Evolutionary conservation across 2,329 filamentous ascomycete genomes (phyloP), one percentile per base, ranked within the genome.

Genomic region (Biscogniauxia mediterranea): DNA sequence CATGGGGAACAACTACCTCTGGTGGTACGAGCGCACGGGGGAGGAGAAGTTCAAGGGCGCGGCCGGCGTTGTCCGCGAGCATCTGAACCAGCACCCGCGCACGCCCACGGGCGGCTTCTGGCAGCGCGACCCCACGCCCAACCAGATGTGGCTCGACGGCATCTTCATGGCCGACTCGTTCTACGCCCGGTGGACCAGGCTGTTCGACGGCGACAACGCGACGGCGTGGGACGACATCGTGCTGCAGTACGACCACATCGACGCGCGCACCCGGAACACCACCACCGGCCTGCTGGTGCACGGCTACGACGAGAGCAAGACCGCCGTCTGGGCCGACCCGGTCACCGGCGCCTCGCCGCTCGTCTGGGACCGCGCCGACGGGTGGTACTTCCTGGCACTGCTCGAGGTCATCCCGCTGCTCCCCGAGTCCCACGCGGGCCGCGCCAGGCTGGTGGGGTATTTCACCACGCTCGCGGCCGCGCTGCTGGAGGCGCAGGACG

Each of bases 81-180:
- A 82, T 62, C 68, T 85, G 5, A 71, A 83, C 62, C 70, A 75
- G 38, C 81, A 83, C 61, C 81, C 81, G 5, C 76, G 83, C 15
- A 86, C 80, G 0, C 70, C 78, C 0, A 70, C 75, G 0, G 83
- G 83, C 8, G 83, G 83, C 0, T 83, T 85, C 74, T 85, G 82
- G 81, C 83, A 85, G 64, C 75, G 79, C 0, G 70, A 76, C 73
- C 80, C 32, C 72, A 75, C 58, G 8, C 68, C 71, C 1, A 58
- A 73, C 51, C 71, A 85, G 67, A 84, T 85, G 83, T 85, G 83
- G 83, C 76, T 86, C 0, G 82, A 85, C 64, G 84, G 84, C 1
- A 81, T 82, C 21, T 83, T 76, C 71, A 83, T 83, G 80, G 78
- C 79, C 1, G 77, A 79, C 51, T 71, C 73, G 1, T 80, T 80